Base-by-base conservation (phyloP, 2,329 filamentous ascomycete species). In the Dactylellina sp. region DNA sequence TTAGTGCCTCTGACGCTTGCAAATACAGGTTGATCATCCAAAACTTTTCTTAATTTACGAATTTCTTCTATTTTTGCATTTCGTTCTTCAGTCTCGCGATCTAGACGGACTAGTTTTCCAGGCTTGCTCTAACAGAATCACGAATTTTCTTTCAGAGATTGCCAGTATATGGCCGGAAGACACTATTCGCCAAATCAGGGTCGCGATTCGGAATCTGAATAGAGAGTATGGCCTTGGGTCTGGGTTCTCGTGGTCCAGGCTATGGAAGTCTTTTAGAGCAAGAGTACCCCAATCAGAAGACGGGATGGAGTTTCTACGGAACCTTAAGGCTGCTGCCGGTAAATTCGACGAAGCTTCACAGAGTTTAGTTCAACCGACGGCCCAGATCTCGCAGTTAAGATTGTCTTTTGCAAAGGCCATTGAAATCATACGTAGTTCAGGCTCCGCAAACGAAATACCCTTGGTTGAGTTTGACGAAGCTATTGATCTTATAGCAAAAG, bases 91-190 rank as follows among this genome's bases (percentile, higher is more conserved):
- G 7, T 18, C 39, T 2, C 61, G 22, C 16, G 55, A 57, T 1
- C 22, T 66, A 20, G 61, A 74, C 28, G 70, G 70, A 7, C 49
- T 74, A 2, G 25, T 53, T 25, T 74, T 74, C 22, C 70, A 74
- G n/a, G 70, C 70, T n/a, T 74, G 47, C 49, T 65, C 61, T 46
- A 61, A 74, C n/a, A 62, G 35, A 57, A 62, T 74, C 24, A 20
- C 28, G 5, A 35, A 7, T 7, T 57, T 74, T 12, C 49, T 74
- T 2, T 66, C 42, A n/a, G 14, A 47, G 1, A 44, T 61, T 7
- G 14, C 53, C 14, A 40, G 49, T 0, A 16, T 62, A 2, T 74
- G 70, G 70, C 20, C 70, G 3, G 49, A 56, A 4, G 16, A 12
- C 28, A 66, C 49, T 11, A 52, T 74, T 20, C 39, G 56, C 18